Base-by-base conservation (phyloP, 106 monocot genomes). In the Dendrobium huoshanense region DNA sequence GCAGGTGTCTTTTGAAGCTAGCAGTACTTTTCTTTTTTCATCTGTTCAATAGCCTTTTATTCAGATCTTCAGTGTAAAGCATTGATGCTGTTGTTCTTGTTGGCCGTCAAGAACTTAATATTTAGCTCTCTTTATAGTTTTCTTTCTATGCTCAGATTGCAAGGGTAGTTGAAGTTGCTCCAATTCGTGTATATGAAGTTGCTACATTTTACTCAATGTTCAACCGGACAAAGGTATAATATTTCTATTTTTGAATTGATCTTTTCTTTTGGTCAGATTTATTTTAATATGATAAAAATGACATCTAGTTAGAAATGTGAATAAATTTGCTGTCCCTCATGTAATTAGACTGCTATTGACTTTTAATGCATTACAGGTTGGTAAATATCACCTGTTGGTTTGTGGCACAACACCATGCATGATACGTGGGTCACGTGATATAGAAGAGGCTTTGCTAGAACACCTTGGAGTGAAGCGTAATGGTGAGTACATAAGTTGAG, bases 361-460 rank as follows among this genome's bases (percentile, higher is more conserved):
- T 78, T 27, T 77, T 45, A 5, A 51, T 77, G 7, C 54, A 80
- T 1, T 84, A 47, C 81, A 98, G 97, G 97, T 98, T 74, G 97
- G 97, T 61, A 94, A 94, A 73, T 98, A 98, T 81, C 97, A 98
- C 83, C 87, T 98, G 42, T 78, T 94, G 78, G 97, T 98, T 20
- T 98, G 97, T 84, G 97, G 97, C 43, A 98, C 97, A 73, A 94
- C 94, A 79, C 97, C 97, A 76, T 98, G 97, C 79, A 98, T 98
- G 97, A 92, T 98, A 76, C 92, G 94, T 84, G 94, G 97, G 48
- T 98, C 97, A 77, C 89, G 94, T 79, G 92, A 91, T 48, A 94
- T 98, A 61, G 94, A 98, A 84, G 94, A 89, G 27, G 80, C 97
- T 8, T 83, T 98, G 80, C 84, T 98, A 77, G 87, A 98, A 79